These are phyloP conservation scores for Pestalotiopsis sp. DNA, from an alignment of 2,329 filamentous ascomycete species.

Conservation along the genomic window DNA sequence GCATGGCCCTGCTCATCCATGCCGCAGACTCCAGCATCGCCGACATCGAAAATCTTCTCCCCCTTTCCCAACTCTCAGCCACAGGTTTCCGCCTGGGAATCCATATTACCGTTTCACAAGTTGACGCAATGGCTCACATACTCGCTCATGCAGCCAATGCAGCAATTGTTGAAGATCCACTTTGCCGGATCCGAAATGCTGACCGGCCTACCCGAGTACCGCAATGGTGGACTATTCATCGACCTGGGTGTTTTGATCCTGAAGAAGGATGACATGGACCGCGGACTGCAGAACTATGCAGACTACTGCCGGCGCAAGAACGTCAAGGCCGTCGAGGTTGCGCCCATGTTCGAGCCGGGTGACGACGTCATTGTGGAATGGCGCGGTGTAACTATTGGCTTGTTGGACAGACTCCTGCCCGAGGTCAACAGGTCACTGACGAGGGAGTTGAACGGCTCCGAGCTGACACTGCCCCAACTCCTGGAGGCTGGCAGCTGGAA, in stretches of 20 bases:
- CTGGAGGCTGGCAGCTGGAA: slow-evolving; percentile 59
- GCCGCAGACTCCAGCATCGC: slow-evolving; percentile 13
- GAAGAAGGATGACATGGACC: slow-evolving; percentile 44
- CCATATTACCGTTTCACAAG: slow-evolving; percentile 59
- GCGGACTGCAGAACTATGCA: slow-evolving; percentile 46
- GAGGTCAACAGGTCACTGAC: slow-evolving; percentile 43
- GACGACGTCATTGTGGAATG: slow-evolving; percentile 67
- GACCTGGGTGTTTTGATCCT: slow-evolving; percentile 57
- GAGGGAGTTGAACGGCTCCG: slow-evolving; percentile 34
- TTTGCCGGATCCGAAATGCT: slow-evolving; percentile 57
- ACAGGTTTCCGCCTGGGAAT: slow-evolving; percentile 15
- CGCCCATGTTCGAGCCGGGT: slow-evolving; percentile 59
- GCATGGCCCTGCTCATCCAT: slow-evolving; percentile 80
- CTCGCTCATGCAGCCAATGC: slow-evolving; percentile 69
- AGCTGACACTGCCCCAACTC: slow-evolving; percentile 50
- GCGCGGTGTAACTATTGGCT: slow-evolving; percentile 63
- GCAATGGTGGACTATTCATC: slow-evolving; percentile 71
- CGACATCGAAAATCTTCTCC: slow-evolving; percentile 16
- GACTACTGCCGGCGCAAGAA: slow-evolving; percentile 25
- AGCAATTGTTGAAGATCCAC: slow-evolving; percentile 49
- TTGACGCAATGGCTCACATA: slow-evolving; percentile 76
- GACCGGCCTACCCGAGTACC: slow-evolving; percentile 72
- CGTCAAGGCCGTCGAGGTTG: slow-evolving; percentile 46
- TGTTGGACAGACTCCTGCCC: slow-evolving; percentile 55
- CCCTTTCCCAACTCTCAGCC: slow-evolving; percentile 15